Base-by-base conservation (phyloP, 306 rosid species). In the Pyrus bretschneideri region DNA sequence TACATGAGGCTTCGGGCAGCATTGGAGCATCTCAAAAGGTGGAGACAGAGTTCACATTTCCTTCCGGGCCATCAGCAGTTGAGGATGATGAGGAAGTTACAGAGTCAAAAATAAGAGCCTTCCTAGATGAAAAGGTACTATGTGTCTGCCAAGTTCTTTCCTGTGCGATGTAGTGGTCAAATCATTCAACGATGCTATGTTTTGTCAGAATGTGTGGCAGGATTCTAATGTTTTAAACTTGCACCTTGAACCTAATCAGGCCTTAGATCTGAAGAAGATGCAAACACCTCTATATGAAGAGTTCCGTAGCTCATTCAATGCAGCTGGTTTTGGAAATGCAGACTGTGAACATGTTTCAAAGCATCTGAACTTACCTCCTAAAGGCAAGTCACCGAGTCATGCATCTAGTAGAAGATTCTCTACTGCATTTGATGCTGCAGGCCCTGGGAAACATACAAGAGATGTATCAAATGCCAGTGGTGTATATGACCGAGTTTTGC, bases 31-130 rank as follows among this genome's bases (percentile, higher is more conserved):
- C 86, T 81, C 74, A 33, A 54, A 84, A 73, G 70, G 88, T 9
- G 60, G 84, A 84, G 75, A 81, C 60, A 57, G 87, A 81, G 27
- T 87, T 88, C 75, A 76, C 89, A 64, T 88, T 86, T 85, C 85
- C 87, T 72, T 76, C 82, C 76, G 91, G 92, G 74, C 91, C 89
- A 77, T 49, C 76, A 57, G 86, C 80, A 29, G 87, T 72, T 64
- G 98, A 91, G 76, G 96, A 94, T 71, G 96, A 94, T 58, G 97
- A 91, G 74, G 98, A 94, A 80, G 91, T 94, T 60, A 90, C 97
- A 0, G 98, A 93, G 62, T 86, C 84, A 40, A 94, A 94, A 85
- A 94, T 94, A 78, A 87, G 89, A 90, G 93, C 89, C 79, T 94
- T 94, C 83, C 80, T 94, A 52, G 97, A 91, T 69, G 95, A 83